Conservation (phyloP, 1,139 yeast species). For the Trichomonascaceae sp. region DNA sequence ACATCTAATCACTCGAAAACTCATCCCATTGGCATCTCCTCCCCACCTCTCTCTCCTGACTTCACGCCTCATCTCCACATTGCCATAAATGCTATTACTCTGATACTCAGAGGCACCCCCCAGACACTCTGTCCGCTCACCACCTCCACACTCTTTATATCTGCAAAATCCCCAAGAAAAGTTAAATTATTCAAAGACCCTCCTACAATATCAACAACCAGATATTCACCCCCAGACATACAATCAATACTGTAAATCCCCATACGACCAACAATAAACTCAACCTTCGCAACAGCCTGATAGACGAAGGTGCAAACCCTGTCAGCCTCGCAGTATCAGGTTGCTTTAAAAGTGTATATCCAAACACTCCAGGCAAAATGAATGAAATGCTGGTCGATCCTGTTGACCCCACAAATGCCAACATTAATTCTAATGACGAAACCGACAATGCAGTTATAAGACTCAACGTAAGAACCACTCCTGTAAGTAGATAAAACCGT, state of each 20-base stretch:
- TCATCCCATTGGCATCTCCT: too few relatives aligned
- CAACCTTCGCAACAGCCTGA: conserved; percentile 43
- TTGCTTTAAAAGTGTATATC: conserved; percentile 49
- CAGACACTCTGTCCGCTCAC: too few relatives aligned
- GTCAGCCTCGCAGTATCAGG: conserved; percentile 12
- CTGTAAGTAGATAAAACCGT: conserved; percentile 59
- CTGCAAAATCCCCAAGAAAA: too few relatives aligned
- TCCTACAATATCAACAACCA: conserved; percentile 11
- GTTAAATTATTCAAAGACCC: background rate
- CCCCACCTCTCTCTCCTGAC: too few relatives aligned
- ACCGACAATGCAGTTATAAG: conserved; percentile 74
- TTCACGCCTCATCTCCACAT: too few relatives aligned
- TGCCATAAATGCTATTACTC: too few relatives aligned
- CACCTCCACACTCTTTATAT: too few relatives aligned
- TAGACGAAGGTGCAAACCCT: conserved; percentile 7
- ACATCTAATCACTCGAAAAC: too few relatives aligned
- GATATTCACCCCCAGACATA: conserved; percentile 71
- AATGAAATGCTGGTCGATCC: conserved; percentile 93
- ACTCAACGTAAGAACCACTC: conserved; percentile 53
- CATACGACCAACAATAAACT: conserved; percentile 60
- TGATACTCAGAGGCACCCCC: too few relatives aligned
- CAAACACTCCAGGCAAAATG: conserved; percentile 87
- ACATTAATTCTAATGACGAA: conserved; percentile 71
- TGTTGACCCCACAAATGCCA: conserved; percentile 91
- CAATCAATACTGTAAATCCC: conserved; percentile 74